Conservation (phyloP, 2,329 filamentous ascomycete species). For the Neophaeococcomyces aloes region DNA sequence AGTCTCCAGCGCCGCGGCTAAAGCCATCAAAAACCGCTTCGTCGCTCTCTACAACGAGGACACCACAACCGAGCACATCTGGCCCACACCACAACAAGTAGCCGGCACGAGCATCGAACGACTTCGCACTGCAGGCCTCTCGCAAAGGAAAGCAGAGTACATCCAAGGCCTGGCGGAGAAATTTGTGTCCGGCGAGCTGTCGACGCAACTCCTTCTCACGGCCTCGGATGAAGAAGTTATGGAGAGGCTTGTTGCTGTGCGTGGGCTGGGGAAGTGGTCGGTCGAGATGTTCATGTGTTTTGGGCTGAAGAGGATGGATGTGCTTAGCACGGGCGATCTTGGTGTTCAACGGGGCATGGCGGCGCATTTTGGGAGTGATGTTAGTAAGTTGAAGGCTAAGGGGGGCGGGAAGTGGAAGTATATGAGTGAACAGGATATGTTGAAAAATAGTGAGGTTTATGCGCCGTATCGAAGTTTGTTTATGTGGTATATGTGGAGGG, state of each 20-base stretch:
- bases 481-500: conserved; percentile 98
- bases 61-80: conserved; percentile 31
- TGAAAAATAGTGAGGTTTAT: conserved; percentile 68
- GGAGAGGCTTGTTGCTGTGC: conserved; percentile 68
- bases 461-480: conserved; percentile 81
- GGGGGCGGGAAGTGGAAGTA: conserved; percentile 93
- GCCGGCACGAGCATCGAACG: conserved; percentile 50
- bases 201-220: conserved; percentile 61
- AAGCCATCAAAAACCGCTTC: conserved; percentile 79
- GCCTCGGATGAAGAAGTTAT: conserved; percentile 80
- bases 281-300: conserved; percentile 99
- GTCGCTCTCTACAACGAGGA: conserved; percentile 55
- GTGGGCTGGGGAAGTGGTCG: conserved; percentile 80
- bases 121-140: conserved; percentile 77
- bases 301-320: conserved; percentile 84
- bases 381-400: conserved; percentile 69
- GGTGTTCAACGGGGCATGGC: conserved; percentile 94
- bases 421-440: conserved; percentile 89
- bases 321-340: conserved; percentile 84
- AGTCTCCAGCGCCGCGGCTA: conserved; percentile 84
- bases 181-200: conserved; percentile 65
- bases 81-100: conserved; percentile 69
- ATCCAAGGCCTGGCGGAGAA: conserved; percentile 74
- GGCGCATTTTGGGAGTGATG: conserved; percentile 69
- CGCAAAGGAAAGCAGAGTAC: conserved; percentile 92